Evolutionary conservation across 441 rosid species (phyloP), one percentile per base, ranked within the genome.

Genomic region (Daphne laureola): DNA sequence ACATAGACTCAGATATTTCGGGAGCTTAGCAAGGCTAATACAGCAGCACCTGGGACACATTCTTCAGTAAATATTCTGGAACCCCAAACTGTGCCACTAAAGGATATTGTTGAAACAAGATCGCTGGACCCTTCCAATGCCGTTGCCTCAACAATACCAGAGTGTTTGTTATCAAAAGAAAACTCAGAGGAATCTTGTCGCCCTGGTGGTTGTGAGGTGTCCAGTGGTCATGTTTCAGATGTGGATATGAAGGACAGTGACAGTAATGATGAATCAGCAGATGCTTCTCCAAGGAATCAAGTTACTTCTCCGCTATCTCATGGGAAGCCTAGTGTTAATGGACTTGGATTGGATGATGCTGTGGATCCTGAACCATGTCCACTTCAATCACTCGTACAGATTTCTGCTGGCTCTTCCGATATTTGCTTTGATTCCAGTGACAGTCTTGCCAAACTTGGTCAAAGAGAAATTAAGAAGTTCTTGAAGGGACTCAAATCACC

Each of bases 81-180:
- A 77, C 77, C 95, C 53, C 90, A 75, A 42, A 74, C 77, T 66
- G 65, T 81, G 54, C 78, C 94, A 46, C 26, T 79, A 43, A 87
- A 87, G 67, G 86, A 84, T 35, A 72, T 90, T 65, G 63, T 80
- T 18, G 96, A 86, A 80, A 67, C 91, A 59, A 82, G 89, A 65
- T 66, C 99, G 14, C 86, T 95, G 60, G 96, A 81, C 59, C 71
- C 95, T 26, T 83, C 95, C 46, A 85, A 86, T 72, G 83, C 72
- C 73, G 80, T 87, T 27, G 95, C 88, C 45, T 97, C 96, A 51
- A 31, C 38, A 31, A 88, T 90, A 70, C 73, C 90, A 68, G 94
- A 97, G 43, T 90, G 95, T 69, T 73, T 93, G 50, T 82, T 96
- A 17, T 79, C 66, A 27, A 89, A 80, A 69, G 80, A 71, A 58